A percentile compares a stretch with the other conserved stretches of the same genome.
Conservation (phyloP, 2,329 filamentous ascomycete species). For the Penicillium sp. region DNA sequence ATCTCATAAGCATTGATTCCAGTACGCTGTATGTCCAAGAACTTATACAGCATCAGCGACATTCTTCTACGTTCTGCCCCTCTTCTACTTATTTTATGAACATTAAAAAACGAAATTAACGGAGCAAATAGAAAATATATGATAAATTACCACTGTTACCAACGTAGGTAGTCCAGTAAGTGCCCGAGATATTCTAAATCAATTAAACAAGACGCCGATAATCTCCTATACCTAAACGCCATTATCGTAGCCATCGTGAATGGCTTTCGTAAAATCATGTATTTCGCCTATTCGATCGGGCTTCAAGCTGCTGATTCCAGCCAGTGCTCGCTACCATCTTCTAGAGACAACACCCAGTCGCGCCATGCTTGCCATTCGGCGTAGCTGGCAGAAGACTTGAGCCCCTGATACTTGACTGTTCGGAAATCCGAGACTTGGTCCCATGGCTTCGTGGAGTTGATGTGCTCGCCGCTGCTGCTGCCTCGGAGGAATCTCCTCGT, state of each 20-base stretch:
- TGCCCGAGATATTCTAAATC: slow-evolving; percentile 1
- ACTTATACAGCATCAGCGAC: too few relatives aligned
- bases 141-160: neutral
- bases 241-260: slow-evolving; percentile 59
- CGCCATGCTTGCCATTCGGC: slow-evolving; percentile 79
- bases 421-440: slow-evolving; percentile 73
- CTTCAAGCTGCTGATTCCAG: slow-evolving; percentile 7
- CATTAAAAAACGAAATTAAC: neutral
- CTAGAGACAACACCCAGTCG: slow-evolving; percentile 63
- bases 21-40: too few relatives aligned
- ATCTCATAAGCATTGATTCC: too few relatives aligned
- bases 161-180: neutral
- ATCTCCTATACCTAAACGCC: neutral
- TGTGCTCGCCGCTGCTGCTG: slow-evolving; percentile 40
- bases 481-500: slow-evolving; percentile 44
- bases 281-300: slow-evolving; percentile 32
- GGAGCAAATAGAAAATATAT: neutral
- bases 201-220: neutral
- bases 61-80: too few relatives aligned
- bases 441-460: slow-evolving; percentile 60
- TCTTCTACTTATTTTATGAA: neutral
- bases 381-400: slow-evolving; percentile 73
- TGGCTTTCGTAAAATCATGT: slow-evolving; percentile 63
- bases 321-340: slow-evolving; percentile 35
- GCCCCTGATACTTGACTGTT: slow-evolving; percentile 84